Evolutionary conservation across 192 early-diverging fungal genomes (phyloP).

Genomic region (Coemansia interrupta): DNA sequence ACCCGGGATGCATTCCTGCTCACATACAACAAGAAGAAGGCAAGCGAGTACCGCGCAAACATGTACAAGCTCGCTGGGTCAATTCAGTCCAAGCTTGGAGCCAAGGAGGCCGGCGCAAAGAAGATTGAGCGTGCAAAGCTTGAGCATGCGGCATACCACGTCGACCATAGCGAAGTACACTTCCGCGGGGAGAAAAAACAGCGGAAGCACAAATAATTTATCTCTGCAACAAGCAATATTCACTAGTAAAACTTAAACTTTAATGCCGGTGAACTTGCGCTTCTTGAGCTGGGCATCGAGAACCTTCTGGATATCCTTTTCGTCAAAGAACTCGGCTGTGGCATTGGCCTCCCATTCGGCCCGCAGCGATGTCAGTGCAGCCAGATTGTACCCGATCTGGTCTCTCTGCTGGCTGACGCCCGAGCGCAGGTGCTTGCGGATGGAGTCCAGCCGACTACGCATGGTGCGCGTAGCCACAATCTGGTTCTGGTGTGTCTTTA

Average conservation of each 20-base stretch:
- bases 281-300: constrained; percentile 61
- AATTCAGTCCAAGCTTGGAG: constrained; percentile 31
- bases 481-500: constrained; percentile 87
- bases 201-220: constrained; percentile 5
- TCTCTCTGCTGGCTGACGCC: constrained; percentile 73
- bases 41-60: constrained; percentile 44
- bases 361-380: constrained; percentile 71
- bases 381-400: constrained; percentile 84
- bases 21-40: constrained; percentile 32
- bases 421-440: constrained; percentile 62
- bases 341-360: constrained; percentile 73
- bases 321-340: constrained; percentile 71
- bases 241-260: constrained; percentile 11
- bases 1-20: constrained; percentile 30
- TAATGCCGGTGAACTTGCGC: constrained; percentile 64
- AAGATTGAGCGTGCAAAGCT: constrained; percentile 37
- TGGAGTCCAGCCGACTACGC: constrained; percentile 68
- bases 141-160: constrained; percentile 39
- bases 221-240: not conserved
- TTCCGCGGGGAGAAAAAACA: constrained; percentile 23
- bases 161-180: constrained; percentile 49
- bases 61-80: constrained; percentile 22
- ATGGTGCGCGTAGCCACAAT: constrained; percentile 78
- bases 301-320: constrained; percentile 55
- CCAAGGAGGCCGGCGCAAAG: constrained; percentile 13